These are phyloP conservation scores for Coniochaeta pulveracea DNA, from an alignment of 2,329 filamentous ascomycete genomes.

Conservation along the genomic window DNA sequence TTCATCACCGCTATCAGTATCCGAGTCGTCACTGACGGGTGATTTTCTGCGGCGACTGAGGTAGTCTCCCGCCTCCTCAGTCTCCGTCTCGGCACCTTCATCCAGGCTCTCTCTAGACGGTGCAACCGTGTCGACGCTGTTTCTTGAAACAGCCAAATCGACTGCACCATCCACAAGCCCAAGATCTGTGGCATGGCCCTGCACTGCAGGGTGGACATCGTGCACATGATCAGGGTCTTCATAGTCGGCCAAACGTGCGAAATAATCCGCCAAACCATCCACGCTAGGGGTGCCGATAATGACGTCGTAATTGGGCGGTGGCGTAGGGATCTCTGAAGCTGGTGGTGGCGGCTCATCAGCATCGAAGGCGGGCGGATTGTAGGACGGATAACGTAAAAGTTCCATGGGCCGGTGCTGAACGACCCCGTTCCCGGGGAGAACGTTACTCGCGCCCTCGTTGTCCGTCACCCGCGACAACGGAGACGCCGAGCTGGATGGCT, in stretches of 20 bases:
- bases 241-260: constrained; percentile 65
- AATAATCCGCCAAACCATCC: constrained; percentile 74
- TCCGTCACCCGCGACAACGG: constrained; percentile 1
- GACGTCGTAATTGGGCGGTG: constrained; percentile 73
- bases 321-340: constrained; percentile 47
- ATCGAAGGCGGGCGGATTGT: constrained; percentile 79
- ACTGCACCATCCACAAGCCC: background rate
- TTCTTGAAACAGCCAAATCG: background rate
- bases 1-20: constrained; percentile 25
- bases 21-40: constrained; percentile 20
- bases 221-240: constrained; percentile 25
- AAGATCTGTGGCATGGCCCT: background rate
- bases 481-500: constrained; percentile 4
- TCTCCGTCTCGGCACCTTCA: constrained; percentile 1
- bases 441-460: constrained; percentile 1
- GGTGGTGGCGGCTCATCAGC: constrained; percentile 63
- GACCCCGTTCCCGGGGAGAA: constrained; percentile 6
- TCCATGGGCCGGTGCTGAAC: constrained; percentile 53
- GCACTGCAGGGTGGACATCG: constrained; percentile 1
- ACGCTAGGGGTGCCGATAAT: constrained; percentile 61
- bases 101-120: background rate
- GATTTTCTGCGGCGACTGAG: background rate
- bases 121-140: background rate
- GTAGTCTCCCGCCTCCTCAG: constrained; percentile 1
- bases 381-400: constrained; percentile 70